Conservation (phyloP, 495 filamentous ascomycete genomes). For the Penicillium cinerascens region DNA sequence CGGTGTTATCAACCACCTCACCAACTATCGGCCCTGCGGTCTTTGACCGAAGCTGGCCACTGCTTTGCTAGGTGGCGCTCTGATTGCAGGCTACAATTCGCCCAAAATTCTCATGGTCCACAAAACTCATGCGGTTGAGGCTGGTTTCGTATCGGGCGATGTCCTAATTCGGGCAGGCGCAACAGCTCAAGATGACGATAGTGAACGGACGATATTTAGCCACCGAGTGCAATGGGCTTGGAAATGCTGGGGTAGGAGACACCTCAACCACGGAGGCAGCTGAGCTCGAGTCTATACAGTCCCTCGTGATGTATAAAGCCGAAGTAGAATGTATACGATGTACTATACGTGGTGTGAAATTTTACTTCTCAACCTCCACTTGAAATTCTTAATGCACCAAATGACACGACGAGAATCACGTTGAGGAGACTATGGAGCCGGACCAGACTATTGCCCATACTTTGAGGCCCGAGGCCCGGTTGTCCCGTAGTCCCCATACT, state of each 20-base stretch:
- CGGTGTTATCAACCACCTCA: constrained; percentile 11
- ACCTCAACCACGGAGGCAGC: no score
- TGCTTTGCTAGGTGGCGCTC: constrained; percentile 7
- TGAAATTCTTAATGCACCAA: constrained; percentile 5
- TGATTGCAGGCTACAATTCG: constrained; percentile 7
- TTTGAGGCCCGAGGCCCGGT: constrained; percentile 2
- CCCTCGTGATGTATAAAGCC: not conserved
- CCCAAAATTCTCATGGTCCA: constrained; percentile 13
- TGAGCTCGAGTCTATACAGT: no score
- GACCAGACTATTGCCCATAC: constrained; percentile 10
- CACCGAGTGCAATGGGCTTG: not conserved
- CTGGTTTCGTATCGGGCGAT: not conserved
- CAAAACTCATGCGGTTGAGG: constrained; percentile 6
- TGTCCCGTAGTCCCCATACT: constrained; percentile 4
- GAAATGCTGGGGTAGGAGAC: not conserved
- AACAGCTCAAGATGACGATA: constrained; percentile 2
- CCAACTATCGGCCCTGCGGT: constrained; percentile 1
- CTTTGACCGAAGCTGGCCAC: constrained; percentile 10
- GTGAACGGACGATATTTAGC: not conserved
- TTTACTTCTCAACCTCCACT: not conserved
- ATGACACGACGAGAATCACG: constrained; percentile 4
- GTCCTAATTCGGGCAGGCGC: not conserved
- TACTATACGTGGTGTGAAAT: not conserved
- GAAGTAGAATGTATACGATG: not conserved
- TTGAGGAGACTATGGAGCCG: constrained; percentile 8